Conservation (phyloP, 495 filamentous ascomycete genomes). For the Chaetomium tenue region DNA sequence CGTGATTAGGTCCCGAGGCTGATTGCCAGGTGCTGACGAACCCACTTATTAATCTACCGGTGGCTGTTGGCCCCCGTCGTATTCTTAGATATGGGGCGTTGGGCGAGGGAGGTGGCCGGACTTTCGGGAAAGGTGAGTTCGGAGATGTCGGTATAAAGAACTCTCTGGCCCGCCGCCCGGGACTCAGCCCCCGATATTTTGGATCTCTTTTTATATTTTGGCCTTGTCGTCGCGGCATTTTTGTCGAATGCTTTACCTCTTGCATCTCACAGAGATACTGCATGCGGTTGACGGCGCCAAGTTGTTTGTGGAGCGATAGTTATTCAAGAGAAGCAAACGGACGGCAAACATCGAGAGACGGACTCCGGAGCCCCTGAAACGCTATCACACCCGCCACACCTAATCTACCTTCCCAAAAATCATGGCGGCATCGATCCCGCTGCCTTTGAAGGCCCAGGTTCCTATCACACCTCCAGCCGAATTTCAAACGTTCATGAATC, state of each 20-base stretch:
- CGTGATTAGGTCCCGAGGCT: slow-evolving; percentile 7
- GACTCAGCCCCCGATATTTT: no score
- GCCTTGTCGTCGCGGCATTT: no score
- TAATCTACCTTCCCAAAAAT: background rate
- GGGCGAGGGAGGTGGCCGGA: background rate
- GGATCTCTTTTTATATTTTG: no score
- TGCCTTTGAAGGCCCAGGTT: slow-evolving; percentile 30
- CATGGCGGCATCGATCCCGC: slow-evolving; percentile 34
- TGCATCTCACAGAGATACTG: no score
- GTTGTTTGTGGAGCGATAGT: no score
- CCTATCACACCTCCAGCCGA: slow-evolving; percentile 37
- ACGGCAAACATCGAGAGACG: background rate
- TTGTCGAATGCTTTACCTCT: no score
- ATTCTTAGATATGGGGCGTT: background rate
- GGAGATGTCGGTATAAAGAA: slow-evolving; percentile 20
- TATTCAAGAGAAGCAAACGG: no score
- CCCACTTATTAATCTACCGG: slow-evolving; percentile 23
- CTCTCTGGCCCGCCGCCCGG: background rate
- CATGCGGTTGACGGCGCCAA: no score
- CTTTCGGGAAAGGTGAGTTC: background rate
- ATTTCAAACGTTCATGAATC: slow-evolving; percentile 31
- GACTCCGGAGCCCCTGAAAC: background rate
- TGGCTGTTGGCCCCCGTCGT: slow-evolving; percentile 2
- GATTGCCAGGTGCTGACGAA: slow-evolving; percentile 23
- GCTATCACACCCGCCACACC: background rate